A percentile compares a stretch with the other conserved stretches of the same genome.
These are phyloP conservation scores for Uncinocarpus reesii DNA, from an alignment of 2,329 filamentous ascomycete species.

Conservation along the genomic window DNA sequence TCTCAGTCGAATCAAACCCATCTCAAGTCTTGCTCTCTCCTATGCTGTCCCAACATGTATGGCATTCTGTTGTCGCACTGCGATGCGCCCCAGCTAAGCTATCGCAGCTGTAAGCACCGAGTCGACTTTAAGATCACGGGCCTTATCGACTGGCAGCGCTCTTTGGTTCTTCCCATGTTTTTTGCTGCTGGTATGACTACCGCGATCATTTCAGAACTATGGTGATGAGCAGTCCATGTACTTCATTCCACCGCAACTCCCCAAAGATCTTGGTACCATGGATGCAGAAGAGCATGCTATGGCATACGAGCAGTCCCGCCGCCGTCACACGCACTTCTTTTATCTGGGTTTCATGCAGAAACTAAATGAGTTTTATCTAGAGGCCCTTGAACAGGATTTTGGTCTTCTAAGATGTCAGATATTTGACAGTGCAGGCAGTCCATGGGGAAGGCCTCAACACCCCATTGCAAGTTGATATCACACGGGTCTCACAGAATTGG, in stretches of 20 bases:
- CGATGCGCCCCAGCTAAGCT: too few species aligned
- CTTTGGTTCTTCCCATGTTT: conserved; percentile 24
- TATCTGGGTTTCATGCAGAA: conserved; percentile 19
- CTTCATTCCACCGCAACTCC: conserved; percentile 18
- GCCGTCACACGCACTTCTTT: conserved; percentile 19
- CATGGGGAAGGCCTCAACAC: conserved; percentile 18
- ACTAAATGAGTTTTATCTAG: conserved; percentile 18
- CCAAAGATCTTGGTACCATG: conserved; percentile 17
- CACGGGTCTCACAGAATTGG: not conserved
- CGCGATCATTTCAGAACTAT: conserved; percentile 22
- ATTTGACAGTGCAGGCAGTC: conserved; percentile 13
- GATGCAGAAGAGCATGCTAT: conserved; percentile 16
- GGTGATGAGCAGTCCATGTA: conserved; percentile 22
- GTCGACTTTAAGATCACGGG: conserved; percentile 18
- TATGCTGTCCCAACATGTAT: too few species aligned
- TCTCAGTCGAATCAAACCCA: too few species aligned
- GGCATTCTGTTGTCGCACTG: too few species aligned
- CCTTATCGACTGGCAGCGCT: conserved; percentile 38
- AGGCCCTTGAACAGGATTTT: conserved; percentile 15
- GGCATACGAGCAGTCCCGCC: conserved; percentile 15
- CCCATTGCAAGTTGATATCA: not conserved
- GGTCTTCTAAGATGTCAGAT: conserved; percentile 18
- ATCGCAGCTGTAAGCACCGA: too few species aligned
- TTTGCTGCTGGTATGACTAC: conserved; percentile 20
- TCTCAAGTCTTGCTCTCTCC: too few species aligned